Evolutionary conservation across 2,329 filamentous ascomycete species (phyloP).

Genomic region (Seiridium cupressi): DNA sequence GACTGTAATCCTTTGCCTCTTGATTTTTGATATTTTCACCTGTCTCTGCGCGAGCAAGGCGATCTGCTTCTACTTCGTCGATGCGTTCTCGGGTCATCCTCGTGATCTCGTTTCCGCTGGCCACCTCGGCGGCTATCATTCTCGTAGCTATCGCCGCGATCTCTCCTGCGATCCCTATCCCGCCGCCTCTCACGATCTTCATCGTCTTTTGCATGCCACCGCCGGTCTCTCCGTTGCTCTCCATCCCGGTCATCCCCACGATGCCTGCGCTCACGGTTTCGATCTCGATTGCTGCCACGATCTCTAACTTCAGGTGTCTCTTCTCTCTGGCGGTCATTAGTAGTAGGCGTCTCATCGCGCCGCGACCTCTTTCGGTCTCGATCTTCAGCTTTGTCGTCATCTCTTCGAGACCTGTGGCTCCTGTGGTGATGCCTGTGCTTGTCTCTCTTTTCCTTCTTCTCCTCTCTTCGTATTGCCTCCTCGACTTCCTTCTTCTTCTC

Average conservation of each 20-base stretch:
- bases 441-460: constrained; percentile 47
- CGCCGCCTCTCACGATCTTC: constrained; percentile 19
- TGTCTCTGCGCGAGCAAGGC: constrained; percentile 21
- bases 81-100: constrained; percentile 18
- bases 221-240: constrained; percentile 11
- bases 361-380: constrained; percentile 29
- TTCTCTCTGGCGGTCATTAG: constrained; percentile 20
- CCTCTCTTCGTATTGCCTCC: constrained; percentile 59
- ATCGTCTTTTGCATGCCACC: constrained; percentile 10
- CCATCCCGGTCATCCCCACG: constrained; percentile 17
- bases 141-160: constrained; percentile 20
- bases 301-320: constrained; percentile 22
- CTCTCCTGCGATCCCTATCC: constrained; percentile 17
- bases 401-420: constrained; percentile 39
- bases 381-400: constrained; percentile 17
- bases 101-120: constrained; percentile 15
- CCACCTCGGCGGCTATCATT: constrained; percentile 15
- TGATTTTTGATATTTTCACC: not conserved
- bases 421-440: constrained; percentile 41
- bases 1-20: too few species aligned
- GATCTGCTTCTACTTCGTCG: constrained; percentile 36
- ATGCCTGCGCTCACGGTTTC: constrained; percentile 27
- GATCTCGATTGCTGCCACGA: constrained; percentile 14
- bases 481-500: constrained; percentile 90
- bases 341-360: constrained; percentile 33